These are phyloP conservation scores for Fraxinus excelsior DNA, from an alignment of 257 asterid species.

Conservation along the genomic window DNA sequence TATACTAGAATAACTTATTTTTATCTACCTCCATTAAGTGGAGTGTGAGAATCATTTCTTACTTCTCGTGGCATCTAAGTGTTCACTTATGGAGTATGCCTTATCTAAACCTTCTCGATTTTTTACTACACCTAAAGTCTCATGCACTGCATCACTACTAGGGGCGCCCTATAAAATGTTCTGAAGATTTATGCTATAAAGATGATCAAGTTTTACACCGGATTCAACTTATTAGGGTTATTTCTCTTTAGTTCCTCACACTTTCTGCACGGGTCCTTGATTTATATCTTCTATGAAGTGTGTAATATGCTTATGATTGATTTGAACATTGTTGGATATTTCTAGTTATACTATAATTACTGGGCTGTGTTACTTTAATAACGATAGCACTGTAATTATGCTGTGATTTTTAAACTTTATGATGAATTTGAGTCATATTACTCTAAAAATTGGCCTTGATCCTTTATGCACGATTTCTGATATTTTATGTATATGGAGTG, in stretches of 20 bases:
- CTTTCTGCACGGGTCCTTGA: not conserved
- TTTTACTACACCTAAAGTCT: no score
- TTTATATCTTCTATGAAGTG: not conserved
- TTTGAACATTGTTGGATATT: not conserved
- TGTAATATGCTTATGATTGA: not conserved
- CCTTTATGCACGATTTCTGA: not conserved
- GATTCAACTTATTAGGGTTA: not conserved
- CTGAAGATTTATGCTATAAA: no score
- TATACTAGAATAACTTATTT: no score
- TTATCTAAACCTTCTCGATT: no score
- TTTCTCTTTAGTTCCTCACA: not conserved
- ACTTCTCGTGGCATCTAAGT: no score
- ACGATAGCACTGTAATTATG: not conserved
- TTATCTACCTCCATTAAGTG: no score
- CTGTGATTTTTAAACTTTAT: not conserved
- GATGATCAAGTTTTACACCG: no score
- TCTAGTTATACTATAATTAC: not conserved
- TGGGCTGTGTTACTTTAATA: not conserved
- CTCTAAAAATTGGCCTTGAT: not conserved
- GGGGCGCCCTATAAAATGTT: no score
- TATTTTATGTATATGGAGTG: not conserved
- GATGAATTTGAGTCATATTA: not conserved
- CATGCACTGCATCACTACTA: no score
- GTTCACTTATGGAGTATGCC: no score
- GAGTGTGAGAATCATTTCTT: no score